Base-by-base conservation (phyloP, 1,284 basidiomycete species). In the Apiotrichum montevideense region DNA sequence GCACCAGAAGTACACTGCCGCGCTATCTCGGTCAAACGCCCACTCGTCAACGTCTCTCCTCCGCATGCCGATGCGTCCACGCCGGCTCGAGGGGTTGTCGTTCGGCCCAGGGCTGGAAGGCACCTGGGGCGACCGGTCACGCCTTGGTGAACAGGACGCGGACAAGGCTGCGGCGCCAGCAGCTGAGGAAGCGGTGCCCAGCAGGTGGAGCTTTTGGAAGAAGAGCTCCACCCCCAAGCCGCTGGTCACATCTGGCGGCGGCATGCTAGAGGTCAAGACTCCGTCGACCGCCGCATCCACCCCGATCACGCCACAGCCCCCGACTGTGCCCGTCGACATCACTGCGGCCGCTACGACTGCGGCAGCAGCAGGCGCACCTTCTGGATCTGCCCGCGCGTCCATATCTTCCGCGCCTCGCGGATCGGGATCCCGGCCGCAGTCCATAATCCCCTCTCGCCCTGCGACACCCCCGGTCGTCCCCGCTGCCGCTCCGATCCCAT, bases 131-230 rank as follows among this genome's bases (percentile, higher is more conserved):
- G 68, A 62, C 29, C 62, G 74, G 46, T 73, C 72, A 2, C 62
- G 63, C 15, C 66, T 75, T 1, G 75, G 73, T 35, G 74, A 77
- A 51, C 69, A 71, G 0, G 21, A 21, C 21, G 69, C 72, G 15
- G 66, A 63, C 1, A 56, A 57, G 21, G 32, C 46, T 46, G 47
- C 65, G 9, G 63, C 63, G 4, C 48, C 57, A 5, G 46, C 53
- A 13, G 46, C 55, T 40, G 48, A 53, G 35, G 58, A 62, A 4
- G 35, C 53, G 9, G 37, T 48, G 13, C 32, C 60, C 55, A 54
- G 58, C 57, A 21, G 66, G 29, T 77, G 75, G 75, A 65, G 66
- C 32, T 73, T 77, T 58, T 77, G 74, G 74, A 65, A 66, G 46
- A 67, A 69, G 46, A 21, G 54, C 14, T 58, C 64, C 0, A 40